Base-by-base conservation (phyloP, 495 filamentous ascomycete species). In the Neurospora sp. region DNA sequence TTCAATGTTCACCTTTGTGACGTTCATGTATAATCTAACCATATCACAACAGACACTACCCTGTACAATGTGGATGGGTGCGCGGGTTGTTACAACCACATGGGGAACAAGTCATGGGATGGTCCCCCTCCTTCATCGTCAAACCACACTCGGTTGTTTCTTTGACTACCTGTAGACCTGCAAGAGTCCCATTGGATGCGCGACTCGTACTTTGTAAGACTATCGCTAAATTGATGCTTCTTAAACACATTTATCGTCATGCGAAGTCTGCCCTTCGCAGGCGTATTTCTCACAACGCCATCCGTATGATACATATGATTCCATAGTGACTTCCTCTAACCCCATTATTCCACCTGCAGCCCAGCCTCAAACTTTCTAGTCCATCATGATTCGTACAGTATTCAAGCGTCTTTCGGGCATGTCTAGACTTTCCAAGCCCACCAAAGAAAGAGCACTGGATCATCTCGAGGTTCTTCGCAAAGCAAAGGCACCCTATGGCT, bases 21-120 rank as follows among this genome's bases (percentile, higher is more conserved):
- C 27, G 18, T 39, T 12, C 38, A 42, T 3, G 3, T n/a, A 37
- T 7, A 4, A 3, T 18, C 72, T 75, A 35, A 73, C 39, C 12
- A 18, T n/a, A 40, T 65, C 27, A 8, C 27, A 5, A 39, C 35
- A 77, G 75, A 77, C 59, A 74, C 44, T 8, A 72, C 74, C n/a
- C 16, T 77, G 10, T 74, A 71, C 44, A 70, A 76, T 39, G 22
- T 38, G 6, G 41, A 76, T 47, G 76, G 76, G 1, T 37, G 39
- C 22, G 69, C 68, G 20, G 74, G 74, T 20, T 77, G 76, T 41
- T 76, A 73, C 42, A 68, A 31, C 37, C 71, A 76, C 39, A 12
- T 73, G 31, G 76, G 76, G 0, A 74, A 76, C 69, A 75, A 71
- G 71, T 45, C 72, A 12, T 74, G 73, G 69, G 69, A 71, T 35